phyloP scores from a whole-genome alignment of 768 basidiomycete genomes.

The Porpolomopsis calyptriformis region DNA sequence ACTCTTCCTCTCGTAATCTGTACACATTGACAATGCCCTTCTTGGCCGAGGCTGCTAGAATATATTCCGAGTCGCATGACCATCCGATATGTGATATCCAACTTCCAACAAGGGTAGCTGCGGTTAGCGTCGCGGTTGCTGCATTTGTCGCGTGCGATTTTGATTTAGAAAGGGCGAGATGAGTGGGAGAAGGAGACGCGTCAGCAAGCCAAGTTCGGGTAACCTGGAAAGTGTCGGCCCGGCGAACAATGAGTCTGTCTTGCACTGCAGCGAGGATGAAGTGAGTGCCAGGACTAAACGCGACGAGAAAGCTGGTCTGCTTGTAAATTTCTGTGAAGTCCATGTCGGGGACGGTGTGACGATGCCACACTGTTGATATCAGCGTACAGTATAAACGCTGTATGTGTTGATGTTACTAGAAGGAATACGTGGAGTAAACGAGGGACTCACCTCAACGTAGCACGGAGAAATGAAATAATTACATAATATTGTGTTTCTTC shows the following conservation, averaged over 20 bases:
- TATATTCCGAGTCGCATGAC: slow-evolving; percentile 82
- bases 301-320: slow-evolving; percentile 58
- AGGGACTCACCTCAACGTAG: not conserved
- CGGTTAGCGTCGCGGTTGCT: slow-evolving; percentile 11
- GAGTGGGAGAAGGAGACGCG: slow-evolving; percentile 40
- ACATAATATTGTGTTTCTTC: no score
- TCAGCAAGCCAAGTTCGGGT: slow-evolving; percentile 70
- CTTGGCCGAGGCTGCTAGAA: slow-evolving; percentile 72
- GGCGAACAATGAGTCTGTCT: slow-evolving; percentile 73
- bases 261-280: slow-evolving; percentile 75
- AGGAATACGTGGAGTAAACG: no score
- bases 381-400: no score
- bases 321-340: slow-evolving; percentile 84
- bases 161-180: slow-evolving; percentile 29
- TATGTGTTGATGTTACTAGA: no score
- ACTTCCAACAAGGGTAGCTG: no score
- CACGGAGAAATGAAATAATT: not conserved
- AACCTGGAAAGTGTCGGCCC: slow-evolving; percentile 76
- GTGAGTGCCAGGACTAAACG: slow-evolving; percentile 80
- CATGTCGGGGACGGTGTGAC: slow-evolving; percentile 45
- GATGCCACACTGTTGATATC: no score
- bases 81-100: slow-evolving; percentile 71
- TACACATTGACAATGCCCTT: slow-evolving; percentile 63
- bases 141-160: slow-evolving; percentile 22
- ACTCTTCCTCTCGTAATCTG: slow-evolving; percentile 69